These are phyloP conservation scores for Fraxinus latifolia DNA, from an alignment of 305 asterid species.

Conservation along the genomic window DNA sequence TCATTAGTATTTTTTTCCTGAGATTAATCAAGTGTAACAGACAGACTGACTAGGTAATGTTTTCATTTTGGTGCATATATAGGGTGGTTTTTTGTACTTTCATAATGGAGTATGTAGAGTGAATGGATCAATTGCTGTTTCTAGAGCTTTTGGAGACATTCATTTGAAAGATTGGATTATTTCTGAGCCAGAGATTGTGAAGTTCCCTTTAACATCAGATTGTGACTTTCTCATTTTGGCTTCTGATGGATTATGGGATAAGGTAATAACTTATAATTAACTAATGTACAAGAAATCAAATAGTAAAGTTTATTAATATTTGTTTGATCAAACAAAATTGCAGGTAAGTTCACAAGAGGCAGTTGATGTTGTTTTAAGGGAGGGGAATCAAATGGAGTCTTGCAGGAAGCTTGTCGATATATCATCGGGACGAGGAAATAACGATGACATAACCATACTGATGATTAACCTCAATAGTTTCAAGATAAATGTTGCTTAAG, in stretches of 20 bases:
- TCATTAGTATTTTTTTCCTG: neutral
- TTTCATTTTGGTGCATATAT: neutral
- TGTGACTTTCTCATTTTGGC: conserved; percentile 45
- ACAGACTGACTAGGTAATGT: neutral
- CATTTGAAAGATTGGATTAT: conserved; percentile 47
- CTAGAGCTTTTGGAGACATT: conserved; percentile 47
- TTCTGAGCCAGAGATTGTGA: conserved; percentile 43
- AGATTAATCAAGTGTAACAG: neutral
- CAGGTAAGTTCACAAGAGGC: conserved; percentile 51
- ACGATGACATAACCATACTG: conserved; percentile 47
- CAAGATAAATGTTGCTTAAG: neutral
- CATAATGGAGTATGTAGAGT: conserved; percentile 48
- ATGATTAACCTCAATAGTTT: conserved; percentile 35
- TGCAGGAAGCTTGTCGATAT: conserved; percentile 42
- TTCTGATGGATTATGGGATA: conserved; percentile 60
- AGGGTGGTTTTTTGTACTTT: conserved; percentile 45
- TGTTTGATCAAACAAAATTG: neutral
- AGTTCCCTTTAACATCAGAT: conserved; percentile 35
- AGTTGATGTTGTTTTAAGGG: conserved; percentile 34
- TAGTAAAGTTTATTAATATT: neutral
- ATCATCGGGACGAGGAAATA: conserved; percentile 35
- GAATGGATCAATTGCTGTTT: conserved; percentile 48
- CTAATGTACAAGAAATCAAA: neutral
- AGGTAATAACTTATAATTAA: conserved; percentile 23
- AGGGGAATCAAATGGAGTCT: conserved; percentile 26